Evolutionary conservation across 1,139 yeast genomes (phyloP), one percentile per base, ranked within the genome.

Genomic region (Taphrina deformans): DNA sequence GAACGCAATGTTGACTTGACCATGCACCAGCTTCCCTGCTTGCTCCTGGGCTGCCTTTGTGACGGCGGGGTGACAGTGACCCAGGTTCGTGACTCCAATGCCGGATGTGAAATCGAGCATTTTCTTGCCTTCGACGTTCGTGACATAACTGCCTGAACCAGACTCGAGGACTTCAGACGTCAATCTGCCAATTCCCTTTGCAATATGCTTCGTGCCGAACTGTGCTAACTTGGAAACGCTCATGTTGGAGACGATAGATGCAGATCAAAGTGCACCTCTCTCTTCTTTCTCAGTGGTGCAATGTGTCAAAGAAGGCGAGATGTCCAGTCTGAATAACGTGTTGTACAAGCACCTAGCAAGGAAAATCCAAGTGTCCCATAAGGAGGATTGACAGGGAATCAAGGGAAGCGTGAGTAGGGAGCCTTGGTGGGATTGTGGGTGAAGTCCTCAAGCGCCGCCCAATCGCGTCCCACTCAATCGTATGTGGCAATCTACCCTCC

Each of bases 71-170:
- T 61, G 65, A 52, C 55, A 61, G 45, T 61, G 65, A 33, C 65
- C 65, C 29, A 61, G 45, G 16, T 45, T 51, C 21, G 60, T 44
- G 38, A 44, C 55, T n/a, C 52, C 55, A 14, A 45, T 44, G n/a
- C 65, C 65, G 4, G 62, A 52, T 35, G 65, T 61, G 45, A 61
- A 61, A 24, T 61, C 65, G 33, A 61, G 45, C 53, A 61, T 52
- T n/a, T 29, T 41, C 46, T 45, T 61, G 40, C 61, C 61, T 27
- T 45, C 61, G 29, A 33, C 44, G 7, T 55, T 44, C 14, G 51
- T 44, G 51, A 55, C 61, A 55, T 55, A 44, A 44, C 61, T 55
- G 29, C 61, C 61, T 4, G 61, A 55, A 16, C 61, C 61, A 27
- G 31, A 12, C 31, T 55, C 61, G 18, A 55, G 52, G 18, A 55